phyloP scores from a whole-genome alignment of 2,329 filamentous ascomycete genomes.

The Penicillium rolfsii region DNA sequence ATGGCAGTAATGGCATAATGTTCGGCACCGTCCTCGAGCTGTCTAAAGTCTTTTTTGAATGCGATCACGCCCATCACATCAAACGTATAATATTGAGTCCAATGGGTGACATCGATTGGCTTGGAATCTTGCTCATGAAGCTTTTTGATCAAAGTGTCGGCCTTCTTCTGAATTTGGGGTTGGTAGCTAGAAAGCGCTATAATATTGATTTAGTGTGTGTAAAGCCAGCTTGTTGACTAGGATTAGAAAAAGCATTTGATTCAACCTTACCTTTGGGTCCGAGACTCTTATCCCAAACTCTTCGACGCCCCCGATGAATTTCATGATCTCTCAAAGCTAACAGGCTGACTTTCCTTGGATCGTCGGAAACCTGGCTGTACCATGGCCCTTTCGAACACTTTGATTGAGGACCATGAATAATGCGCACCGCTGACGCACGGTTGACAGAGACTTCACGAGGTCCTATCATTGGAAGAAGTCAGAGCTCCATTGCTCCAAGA shows the following conservation, averaged over 20 bases:
- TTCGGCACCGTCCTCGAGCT: conserved; percentile 26
- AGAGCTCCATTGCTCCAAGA: neutral
- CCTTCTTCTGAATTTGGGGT: conserved; percentile 7
- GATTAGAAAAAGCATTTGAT: neutral
- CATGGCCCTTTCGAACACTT: conserved; percentile 20
- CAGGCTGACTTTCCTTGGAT: conserved; percentile 4
- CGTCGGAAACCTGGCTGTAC: conserved; percentile 23
- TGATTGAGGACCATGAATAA: conserved; percentile 18
- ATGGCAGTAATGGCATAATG: conserved; percentile 41
- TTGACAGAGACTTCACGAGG: conserved; percentile 28
- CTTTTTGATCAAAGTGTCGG: conserved; percentile 4
- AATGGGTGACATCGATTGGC: conserved; percentile 17
- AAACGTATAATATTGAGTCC: conserved; percentile 29
- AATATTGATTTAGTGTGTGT: neutral
- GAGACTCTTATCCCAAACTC: conserved; percentile 16
- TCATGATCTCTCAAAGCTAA: conserved; percentile 6
- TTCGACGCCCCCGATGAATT: conserved; percentile 10
- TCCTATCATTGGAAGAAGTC: conserved; percentile 13
- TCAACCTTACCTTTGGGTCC: conserved; percentile 15
- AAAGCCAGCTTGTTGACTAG: neutral
- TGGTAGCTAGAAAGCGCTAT: conserved; percentile 12
- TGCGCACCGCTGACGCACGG: conserved; percentile 18
- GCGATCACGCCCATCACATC: conserved; percentile 21
- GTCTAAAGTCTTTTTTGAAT: conserved; percentile 29
- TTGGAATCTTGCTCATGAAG: neutral